Evolutionary conservation across 2,329 filamentous ascomycete genomes (phyloP), one percentile per base, ranked within the genome.

Genomic region (Verticillium isaacii): DNA sequence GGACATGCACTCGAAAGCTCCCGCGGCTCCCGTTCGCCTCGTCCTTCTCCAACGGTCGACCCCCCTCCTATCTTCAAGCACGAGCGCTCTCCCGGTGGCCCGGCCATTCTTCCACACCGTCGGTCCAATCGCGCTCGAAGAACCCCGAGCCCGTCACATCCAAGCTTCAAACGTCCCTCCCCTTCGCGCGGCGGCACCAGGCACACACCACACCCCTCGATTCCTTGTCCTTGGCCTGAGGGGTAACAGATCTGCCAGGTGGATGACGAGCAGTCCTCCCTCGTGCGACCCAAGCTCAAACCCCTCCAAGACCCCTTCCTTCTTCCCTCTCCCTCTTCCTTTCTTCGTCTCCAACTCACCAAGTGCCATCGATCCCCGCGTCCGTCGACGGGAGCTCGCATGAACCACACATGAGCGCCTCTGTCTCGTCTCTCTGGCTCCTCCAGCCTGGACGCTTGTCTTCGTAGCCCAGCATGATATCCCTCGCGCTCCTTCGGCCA

Each of bases 401-500:
- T 52, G 45, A 52, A 52, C 45, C 45, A 52, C 45, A 52, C 45
- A 52, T 52, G 45, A 52, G 23, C 45, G n/a, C 45, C 45, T 52
- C 19, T 5, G n/a, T 52, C 45, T 52, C 55, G 61, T 59, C 61
- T 37, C 32, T 56, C 57, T 29, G 61, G 63, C 62, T 19, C 55
- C 59, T 45, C 39, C 59, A 66, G 63, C 61, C 61, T 58, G 56
- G 32, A 29, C 61, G 61, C 61, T 14, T 59, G 56, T 37, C 37
- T 39, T 23, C n/a, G 57, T 56, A 62, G 59, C 59, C n/a, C 32
- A 41, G 17, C 50, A 64, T 66, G 63, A 60, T 60, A 55, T 62
- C 60, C 17, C 61, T 62, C 19, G 59, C 59, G 36, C 56, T 62
- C 45, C 45, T 66, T 14, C 61, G 64, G 61, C 64, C 64, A 45